Base-by-base conservation (phyloP, 2,329 filamentous ascomycete genomes). In the Aschersonia sp. region DNA sequence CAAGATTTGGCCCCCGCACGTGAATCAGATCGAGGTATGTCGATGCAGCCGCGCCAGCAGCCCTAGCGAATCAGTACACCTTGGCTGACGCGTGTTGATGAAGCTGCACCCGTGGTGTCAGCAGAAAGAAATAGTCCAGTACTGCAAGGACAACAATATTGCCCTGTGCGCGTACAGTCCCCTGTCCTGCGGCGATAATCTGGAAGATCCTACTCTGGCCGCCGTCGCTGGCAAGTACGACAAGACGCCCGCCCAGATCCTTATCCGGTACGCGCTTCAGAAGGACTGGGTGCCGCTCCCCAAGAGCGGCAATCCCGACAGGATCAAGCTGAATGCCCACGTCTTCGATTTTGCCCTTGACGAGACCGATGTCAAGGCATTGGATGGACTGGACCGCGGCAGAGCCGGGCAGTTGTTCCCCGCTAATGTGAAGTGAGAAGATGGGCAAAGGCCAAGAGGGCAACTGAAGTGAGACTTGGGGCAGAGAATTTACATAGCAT, bases 71-170 rank as follows among this genome's bases (percentile, higher is more conserved):
- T 20, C 20, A 20, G 20, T 20, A 20, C 20, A 20, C 20, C 20
- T 20, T 20, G 20, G 20, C 20, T 20, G 20, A 20, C 20, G 20
- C 20, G 20, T 20, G 20, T 20, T 20, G n/a, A n/a, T 9, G 9
- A 48, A 85, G 80, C 72, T 86, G 30, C 83, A 87, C 58, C 82
- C 83, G 0, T 86, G 81, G 81, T 77, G 73, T 54, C 82, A 86
- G 60, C 67, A 69, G 48, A 55, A 57, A 28, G 58, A 65, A 2
- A 59, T 67, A 2, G 64, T 65, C 9, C 51, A 56, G 10, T 70
- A 65, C 58, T 92, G 87, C 77, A 85, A 85, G 73, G 81, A 87
- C 66, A 72, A 89, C 61, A 82, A 80, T 60, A 89, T 92, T 68
- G 45, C 62, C 30, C 45, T 69, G n/a, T 56, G 67, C 51, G 66